Percentiles rank a stretch among this genome's conserved stretches.
Evolutionary conservation across 768 basidiomycete species (phyloP).

Genomic region (Mycena belliarum): DNA sequence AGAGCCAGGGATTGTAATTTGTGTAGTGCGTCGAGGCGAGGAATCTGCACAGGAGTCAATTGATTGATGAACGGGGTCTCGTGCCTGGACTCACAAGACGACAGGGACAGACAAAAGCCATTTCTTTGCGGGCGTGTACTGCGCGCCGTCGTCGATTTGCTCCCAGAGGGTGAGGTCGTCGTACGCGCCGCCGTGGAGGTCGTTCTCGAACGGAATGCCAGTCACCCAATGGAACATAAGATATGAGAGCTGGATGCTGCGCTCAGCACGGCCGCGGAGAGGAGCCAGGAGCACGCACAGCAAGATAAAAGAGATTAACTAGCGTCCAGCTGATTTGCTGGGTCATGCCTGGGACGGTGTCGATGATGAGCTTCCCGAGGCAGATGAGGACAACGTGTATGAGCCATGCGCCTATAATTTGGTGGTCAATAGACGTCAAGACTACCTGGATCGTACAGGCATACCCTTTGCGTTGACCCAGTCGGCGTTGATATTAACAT

Average conservation of each 20-base stretch:
- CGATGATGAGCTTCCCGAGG: slow-evolving; percentile 87
- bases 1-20: slow-evolving; percentile 92
- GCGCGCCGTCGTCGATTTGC: slow-evolving; percentile 97
- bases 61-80: slow-evolving; percentile 6
- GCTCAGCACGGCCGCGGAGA: background rate
- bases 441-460: slow-evolving; percentile 19
- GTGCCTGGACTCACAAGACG: slow-evolving; percentile 62
- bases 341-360: slow-evolving; percentile 91
- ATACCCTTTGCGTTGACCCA: slow-evolving; percentile 94
- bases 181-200: slow-evolving; percentile 89
- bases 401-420: slow-evolving; percentile 84
- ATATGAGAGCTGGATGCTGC: slow-evolving; percentile 73
- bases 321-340: slow-evolving; percentile 95
- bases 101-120: slow-evolving; percentile 93
- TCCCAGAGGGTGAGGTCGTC: slow-evolving; percentile 99
- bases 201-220: slow-evolving; percentile 91
- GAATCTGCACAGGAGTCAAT: slow-evolving; percentile 57
- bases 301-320: slow-evolving; percentile 87
- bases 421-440: background rate
- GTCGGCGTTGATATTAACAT: slow-evolving; percentile 84
- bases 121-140: slow-evolving; percentile 98
- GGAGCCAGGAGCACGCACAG: slow-evolving; percentile 53
- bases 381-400: slow-evolving; percentile 95
- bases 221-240: slow-evolving; percentile 99
- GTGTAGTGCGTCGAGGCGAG: slow-evolving; percentile 98